Evolutionary conservation across 2,329 filamentous ascomycete genomes (phyloP).

Genomic region (Beauveria varroae): DNA sequence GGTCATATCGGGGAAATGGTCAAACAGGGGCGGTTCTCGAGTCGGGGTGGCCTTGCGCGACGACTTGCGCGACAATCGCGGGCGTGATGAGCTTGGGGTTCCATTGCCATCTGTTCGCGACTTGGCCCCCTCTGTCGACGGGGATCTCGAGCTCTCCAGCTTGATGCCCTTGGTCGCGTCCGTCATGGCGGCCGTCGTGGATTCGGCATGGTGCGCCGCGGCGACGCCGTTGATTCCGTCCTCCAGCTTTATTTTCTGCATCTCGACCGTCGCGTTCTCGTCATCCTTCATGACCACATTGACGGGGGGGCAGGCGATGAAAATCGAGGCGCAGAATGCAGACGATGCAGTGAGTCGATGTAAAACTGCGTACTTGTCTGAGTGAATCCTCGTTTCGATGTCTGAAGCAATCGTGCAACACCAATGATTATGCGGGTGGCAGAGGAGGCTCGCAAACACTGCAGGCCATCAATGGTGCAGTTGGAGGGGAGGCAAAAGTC

Average conservation of each 20-base stretch:
- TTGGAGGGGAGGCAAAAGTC: conserved; percentile 8
- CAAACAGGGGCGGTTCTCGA: conserved; percentile 59
- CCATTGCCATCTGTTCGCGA: conserved; percentile 40
- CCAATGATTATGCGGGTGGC: neutral
- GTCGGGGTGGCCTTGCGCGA: conserved; percentile 59
- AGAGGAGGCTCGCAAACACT: neutral
- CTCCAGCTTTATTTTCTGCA: conserved; percentile 28
- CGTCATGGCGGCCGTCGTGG: neutral
- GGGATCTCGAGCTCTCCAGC: conserved; percentile 2
- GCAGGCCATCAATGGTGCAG: conserved; percentile 3
- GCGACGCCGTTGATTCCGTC: conserved; percentile 19
- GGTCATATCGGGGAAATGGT: conserved; percentile 71
- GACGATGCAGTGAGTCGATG: neutral
- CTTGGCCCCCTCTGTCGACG: conserved; percentile 31
- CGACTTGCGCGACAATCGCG: conserved; percentile 65
- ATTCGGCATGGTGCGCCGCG: neutral
- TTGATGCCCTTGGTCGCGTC: conserved; percentile 1
- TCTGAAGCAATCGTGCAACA: neutral
- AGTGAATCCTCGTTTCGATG: neutral
- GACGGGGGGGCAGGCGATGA: neutral
- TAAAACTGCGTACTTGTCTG: neutral
- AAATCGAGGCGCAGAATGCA: neutral
- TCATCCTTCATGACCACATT: conserved; percentile 19
- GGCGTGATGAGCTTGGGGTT: conserved; percentile 43
- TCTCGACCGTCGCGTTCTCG: conserved; percentile 16